phyloP scores from a whole-genome alignment of 164 flowering plant species.

The Annona cherimola region DNA sequence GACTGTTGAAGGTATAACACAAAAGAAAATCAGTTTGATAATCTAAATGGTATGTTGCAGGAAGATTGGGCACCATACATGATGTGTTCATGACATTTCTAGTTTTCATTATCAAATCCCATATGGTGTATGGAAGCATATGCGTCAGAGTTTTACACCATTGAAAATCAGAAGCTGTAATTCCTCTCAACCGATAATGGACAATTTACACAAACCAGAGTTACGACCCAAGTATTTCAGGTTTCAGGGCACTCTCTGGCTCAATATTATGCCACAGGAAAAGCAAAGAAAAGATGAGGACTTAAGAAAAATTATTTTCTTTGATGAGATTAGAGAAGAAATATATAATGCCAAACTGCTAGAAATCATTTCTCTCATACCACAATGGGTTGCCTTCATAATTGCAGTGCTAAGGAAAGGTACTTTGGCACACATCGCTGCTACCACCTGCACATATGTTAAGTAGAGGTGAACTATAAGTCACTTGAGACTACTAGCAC shows the following conservation, averaged over 20 bases:
- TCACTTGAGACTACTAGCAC: background rate
- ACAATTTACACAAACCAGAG: no score
- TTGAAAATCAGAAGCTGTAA: no score
- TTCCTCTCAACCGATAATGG: no score
- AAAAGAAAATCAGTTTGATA: background rate
- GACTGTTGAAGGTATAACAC: background rate
- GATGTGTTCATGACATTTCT: background rate
- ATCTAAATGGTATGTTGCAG: background rate
- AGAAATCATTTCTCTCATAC: conserved; percentile 29
- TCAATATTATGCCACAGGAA: no score
- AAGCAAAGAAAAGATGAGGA: background rate
- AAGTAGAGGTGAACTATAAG: background rate
- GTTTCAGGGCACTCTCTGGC: no score
- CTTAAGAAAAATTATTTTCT: no score
- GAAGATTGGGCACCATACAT: background rate
- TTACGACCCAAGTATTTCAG: no score
- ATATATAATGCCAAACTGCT: background rate
- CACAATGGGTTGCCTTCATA: conserved; percentile 77
- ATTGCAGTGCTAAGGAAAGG: conserved; percentile 84
- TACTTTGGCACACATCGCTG: conserved; percentile 85
- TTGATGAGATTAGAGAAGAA: no score
- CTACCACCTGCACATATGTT: conserved; percentile 61
- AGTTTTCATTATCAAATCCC: background rate
- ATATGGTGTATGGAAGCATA: background rate
- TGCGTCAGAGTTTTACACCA: no score